Evolutionary conservation across 306 rosid genomes (phyloP).

Genomic region (Dicorynia guianensis): DNA sequence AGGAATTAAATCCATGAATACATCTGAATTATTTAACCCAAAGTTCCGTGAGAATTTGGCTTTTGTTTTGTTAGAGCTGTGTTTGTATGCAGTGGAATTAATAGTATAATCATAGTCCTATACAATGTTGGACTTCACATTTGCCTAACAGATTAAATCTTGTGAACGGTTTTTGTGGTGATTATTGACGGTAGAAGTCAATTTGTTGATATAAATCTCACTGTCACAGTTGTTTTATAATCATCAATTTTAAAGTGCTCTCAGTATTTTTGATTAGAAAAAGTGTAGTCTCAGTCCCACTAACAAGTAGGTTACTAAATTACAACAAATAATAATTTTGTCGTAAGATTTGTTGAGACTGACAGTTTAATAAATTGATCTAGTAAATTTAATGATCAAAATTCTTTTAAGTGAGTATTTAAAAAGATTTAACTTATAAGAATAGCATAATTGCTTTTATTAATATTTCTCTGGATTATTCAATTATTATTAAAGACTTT

Average conservation of each 20-base stretch:
- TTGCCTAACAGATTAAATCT: constrained; percentile 11
- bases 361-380: too few species aligned
- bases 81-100: constrained; percentile 12
- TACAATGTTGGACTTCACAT: constrained; percentile 2
- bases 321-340: too few species aligned
- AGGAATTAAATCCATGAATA: constrained; percentile 12
- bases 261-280: too few species aligned
- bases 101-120: neutral
- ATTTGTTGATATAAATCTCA: constrained; percentile 14
- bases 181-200: constrained; percentile 23
- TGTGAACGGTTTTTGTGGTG: constrained; percentile 13
- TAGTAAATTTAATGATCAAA: too few species aligned
- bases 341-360: too few species aligned
- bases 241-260: constrained; percentile 4
- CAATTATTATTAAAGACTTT: constrained; percentile 28
- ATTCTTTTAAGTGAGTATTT: too few species aligned
- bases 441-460: too few species aligned
- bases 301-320: too few species aligned
- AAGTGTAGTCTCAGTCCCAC: too few species aligned
- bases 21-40: constrained; percentile 21
- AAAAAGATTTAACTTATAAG: too few species aligned
- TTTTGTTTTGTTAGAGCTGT: constrained; percentile 21
- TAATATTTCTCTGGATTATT: constrained; percentile 4
- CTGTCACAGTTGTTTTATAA: neutral
- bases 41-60: constrained; percentile 14